Evolutionary conservation across 495 filamentous ascomycete genomes (phyloP).

Genomic region (Neurospora sublineolata): DNA sequence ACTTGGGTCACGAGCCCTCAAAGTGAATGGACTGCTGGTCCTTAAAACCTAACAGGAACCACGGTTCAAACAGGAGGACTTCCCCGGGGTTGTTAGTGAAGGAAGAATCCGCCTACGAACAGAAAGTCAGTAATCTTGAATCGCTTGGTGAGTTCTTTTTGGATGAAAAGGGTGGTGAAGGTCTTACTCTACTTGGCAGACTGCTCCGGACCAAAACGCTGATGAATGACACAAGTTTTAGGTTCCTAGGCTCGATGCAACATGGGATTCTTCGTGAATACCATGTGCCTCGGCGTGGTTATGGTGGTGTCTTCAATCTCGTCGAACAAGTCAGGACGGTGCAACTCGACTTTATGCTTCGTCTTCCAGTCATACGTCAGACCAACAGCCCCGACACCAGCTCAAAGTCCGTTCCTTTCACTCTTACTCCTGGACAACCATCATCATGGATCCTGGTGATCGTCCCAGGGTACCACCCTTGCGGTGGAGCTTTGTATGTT

Average conservation of each 20-base stretch:
- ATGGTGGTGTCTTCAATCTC: background rate
- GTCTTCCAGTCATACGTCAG: background rate
- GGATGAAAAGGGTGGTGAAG: background rate
- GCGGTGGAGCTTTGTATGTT: background rate
- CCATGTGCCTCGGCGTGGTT: background rate
- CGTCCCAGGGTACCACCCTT: background rate
- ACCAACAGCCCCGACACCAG: background rate
- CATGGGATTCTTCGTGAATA: background rate
- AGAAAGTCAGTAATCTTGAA: background rate
- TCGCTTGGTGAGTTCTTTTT: background rate
- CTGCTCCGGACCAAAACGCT: background rate
- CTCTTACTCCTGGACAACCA: background rate
- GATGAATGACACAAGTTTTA: background rate
- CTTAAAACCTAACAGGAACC: background rate
- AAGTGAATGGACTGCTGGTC: background rate
- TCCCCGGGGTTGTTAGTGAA: background rate
- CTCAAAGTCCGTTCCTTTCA: background rate
- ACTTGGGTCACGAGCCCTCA: background rate
- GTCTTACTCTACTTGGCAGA: background rate
- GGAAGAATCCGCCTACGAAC: background rate
- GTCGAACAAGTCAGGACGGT: background rate
- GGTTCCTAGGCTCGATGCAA: background rate
- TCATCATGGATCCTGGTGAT: background rate
- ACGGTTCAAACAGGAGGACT: background rate
- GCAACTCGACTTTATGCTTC: background rate